Evolutionary conservation across 2,329 filamentous ascomycete species (phyloP), one percentile per base, ranked within the genome.

Genomic region (Plectosphaerella sp.): DNA sequence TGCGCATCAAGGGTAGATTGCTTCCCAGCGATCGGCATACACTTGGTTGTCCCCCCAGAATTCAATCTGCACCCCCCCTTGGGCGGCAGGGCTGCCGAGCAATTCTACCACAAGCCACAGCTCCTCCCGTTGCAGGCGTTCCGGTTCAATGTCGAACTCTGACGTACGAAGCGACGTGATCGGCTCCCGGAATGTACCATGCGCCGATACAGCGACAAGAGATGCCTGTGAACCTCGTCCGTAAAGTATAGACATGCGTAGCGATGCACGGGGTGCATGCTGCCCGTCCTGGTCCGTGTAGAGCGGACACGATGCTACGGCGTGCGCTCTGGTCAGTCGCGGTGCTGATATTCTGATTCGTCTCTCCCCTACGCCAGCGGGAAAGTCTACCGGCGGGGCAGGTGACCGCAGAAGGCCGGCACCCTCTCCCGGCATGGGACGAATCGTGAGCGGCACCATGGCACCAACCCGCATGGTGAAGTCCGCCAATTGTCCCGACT

Each of bases 91-190:
- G 11, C 78, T 80, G n/a, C 84, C 88, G 61, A 93, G 79, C 58
- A 88, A 80, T 69, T 97, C 91, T 42, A 97, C 73, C 6, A 96
- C 86, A 50, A 97, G 74, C 87, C 88, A 95, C 52, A 91, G 67
- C 16, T 85, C 85, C 18, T 80, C 79, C 10, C 69, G 70, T 28
- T 69, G 70, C 52, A 75, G 72, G 57, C 79, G 69, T n/a, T 73
- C 77, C 0, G 89, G 87, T 45, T 84, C 83, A 42, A 96, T 70
- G 68, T 95, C 87, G 49, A 95, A 78, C 57, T 93, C 86, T 14
- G 82, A 75, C 2, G 88, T 88, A 47, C 89, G 79, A 24, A 95
- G 77, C 0, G 83, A 83, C 53, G 78, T 75, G 6, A 78, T 76
- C 18, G 78, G 78, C 67, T 95, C 89, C 45, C 82, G 82, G 62